Evolutionary conservation across 2,329 filamentous ascomycete species (phyloP), one percentile per base, ranked within the genome.

Genomic region (Neonectria faginata): DNA sequence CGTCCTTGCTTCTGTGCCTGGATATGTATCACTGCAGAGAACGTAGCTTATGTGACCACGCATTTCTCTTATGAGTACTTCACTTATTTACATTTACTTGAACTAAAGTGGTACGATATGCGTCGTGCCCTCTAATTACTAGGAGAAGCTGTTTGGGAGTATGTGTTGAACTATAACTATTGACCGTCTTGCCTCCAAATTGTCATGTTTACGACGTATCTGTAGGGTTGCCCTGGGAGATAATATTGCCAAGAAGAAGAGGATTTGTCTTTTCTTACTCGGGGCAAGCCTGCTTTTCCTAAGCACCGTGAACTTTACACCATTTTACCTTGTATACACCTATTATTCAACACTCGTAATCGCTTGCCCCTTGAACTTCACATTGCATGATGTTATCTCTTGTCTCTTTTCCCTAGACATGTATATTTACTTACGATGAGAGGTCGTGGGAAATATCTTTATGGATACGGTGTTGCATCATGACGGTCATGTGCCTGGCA

Each of bases 1-100:
- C 29, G 7, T 20, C 48, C 29, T 14, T 33, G 27, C 6, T 12
- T 51, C 27, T 14, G n/a, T 51, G 18, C 31, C 5, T 20, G 29
- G 27, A 18, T 31, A 33, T 36, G 11, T n/a, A 33, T 51, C 27
- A 33, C 10, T 20, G 10, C 18, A 12, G 10, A 18, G 18, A 33
- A 18, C 48, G 29, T 33, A 36, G n/a, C 11, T 80, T 68, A 78
- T 64, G 68, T 81, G 18, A 33, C 25, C 25, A 10, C n/a, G 27
- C 29, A 36, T 31, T 16, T 12, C 12, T 14, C 6, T 20, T 11
- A 51, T 5, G 11, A 5, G 27, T 16, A 11, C n/a, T 11, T 42
- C 2, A n/a, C 5, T n/a, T 39, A 8, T 16, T 20, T 42, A 42
- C n/a, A 8, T 42, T 8, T 2, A 39, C 16, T 14, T 22, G 25